These are phyloP conservation scores for Leccinum ponderosum DNA, from an alignment of 1,284 basidiomycete species.

Conservation along the genomic window DNA sequence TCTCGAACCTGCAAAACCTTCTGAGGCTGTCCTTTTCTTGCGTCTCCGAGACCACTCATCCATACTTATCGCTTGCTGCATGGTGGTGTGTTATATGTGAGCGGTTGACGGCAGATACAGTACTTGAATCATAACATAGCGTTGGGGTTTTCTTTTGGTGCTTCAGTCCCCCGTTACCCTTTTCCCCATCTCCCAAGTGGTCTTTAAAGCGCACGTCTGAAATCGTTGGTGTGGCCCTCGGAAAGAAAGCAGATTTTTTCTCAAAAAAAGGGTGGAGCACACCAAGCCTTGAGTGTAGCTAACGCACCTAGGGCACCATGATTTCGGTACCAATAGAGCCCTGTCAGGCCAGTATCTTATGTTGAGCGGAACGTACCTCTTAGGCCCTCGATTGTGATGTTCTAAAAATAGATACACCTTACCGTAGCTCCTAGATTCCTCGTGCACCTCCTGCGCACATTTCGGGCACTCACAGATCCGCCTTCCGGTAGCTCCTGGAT, in stretches of 20 bases:
- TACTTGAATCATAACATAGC: neutral
- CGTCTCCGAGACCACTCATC: slow-evolving; percentile 68
- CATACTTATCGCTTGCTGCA: slow-evolving; percentile 85
- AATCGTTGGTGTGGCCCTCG: slow-evolving; percentile 44
- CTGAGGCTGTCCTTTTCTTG: slow-evolving; percentile 77
- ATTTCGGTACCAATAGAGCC: neutral
- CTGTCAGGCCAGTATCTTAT: neutral
- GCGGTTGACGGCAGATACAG: neutral
- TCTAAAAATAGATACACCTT: neutral
- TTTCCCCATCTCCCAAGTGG: slow-evolving; percentile 59
- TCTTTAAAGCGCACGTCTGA: slow-evolving; percentile 87
- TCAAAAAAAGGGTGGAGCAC: neutral
- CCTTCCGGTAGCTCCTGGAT: neutral
- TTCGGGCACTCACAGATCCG: neutral
- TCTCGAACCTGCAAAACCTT: slow-evolving; percentile 79
- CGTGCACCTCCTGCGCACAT: neutral
- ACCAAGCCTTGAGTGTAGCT: too few species aligned
- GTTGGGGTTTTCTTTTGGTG: slow-evolving; percentile 24
- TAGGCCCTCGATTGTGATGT: neutral
- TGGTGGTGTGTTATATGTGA: neutral
- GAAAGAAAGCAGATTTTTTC: neutral
- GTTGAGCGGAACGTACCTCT: neutral
- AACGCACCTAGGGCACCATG: neutral
- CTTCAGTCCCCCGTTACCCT: slow-evolving; percentile 42
- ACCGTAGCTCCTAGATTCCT: neutral